phyloP scores from a whole-genome alignment of 2,329 filamentous ascomycete species.

The Coniella vitis region DNA sequence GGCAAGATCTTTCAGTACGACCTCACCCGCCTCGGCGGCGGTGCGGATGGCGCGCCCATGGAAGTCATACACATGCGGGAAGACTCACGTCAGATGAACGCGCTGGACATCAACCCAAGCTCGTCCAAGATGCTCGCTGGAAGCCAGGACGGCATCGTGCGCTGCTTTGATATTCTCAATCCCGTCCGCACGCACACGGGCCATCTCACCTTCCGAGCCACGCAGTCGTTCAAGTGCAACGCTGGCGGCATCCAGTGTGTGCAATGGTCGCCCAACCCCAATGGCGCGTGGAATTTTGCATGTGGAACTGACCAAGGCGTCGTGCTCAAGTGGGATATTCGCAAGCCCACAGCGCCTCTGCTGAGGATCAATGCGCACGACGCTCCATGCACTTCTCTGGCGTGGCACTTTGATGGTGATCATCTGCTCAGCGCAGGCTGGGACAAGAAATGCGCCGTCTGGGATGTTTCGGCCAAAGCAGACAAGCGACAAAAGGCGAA shows the following conservation, averaged over 20 bases:
- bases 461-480: constrained; percentile 54
- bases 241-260: constrained; percentile 54
- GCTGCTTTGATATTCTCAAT: constrained; percentile 51
- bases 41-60: constrained; percentile 35
- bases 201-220: constrained; percentile 40
- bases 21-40: constrained; percentile 41
- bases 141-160: constrained; percentile 57
- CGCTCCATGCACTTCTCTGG: constrained; percentile 51
- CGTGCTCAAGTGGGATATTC: constrained; percentile 58
- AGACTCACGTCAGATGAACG: constrained; percentile 57
- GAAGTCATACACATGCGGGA: constrained; percentile 53
- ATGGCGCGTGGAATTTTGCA: constrained; percentile 53
- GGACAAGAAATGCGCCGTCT: constrained; percentile 57
- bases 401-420: constrained; percentile 63
- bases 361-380: constrained; percentile 57
- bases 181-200: constrained; percentile 42
- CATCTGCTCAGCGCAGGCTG: constrained; percentile 57
- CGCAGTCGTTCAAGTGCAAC: constrained; percentile 43
- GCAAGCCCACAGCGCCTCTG: constrained; percentile 45
- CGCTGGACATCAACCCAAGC: constrained; percentile 54
- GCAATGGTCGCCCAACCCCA: constrained; percentile 53
- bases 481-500: constrained; percentile 60
- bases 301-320: constrained; percentile 57
- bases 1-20: constrained; percentile 62
- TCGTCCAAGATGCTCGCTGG: constrained; percentile 53